Percentiles rank a stretch among this genome's conserved stretches.
Conservation (phyloP, 129 eudicot genomes). For the Flaveria brownii region DNA sequence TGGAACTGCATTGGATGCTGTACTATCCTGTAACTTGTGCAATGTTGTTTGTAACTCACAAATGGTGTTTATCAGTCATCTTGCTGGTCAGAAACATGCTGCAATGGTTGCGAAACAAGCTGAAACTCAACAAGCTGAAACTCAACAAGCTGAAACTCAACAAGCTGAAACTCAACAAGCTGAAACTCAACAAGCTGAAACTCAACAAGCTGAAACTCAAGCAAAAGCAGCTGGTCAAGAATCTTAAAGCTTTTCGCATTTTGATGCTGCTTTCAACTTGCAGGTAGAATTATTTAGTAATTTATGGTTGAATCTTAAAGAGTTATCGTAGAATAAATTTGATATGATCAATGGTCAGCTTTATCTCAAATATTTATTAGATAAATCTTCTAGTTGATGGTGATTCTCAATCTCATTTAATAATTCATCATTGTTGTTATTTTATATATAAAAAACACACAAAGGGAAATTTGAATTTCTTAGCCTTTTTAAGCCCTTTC, state of each 20-base stretch:
- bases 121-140: slow-evolving; percentile 12
- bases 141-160: slow-evolving; percentile 24
- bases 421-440: not conserved
- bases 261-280: not conserved
- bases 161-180: slow-evolving; percentile 27
- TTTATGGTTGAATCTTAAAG: not conserved
- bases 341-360: not conserved
- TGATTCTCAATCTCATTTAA: not conserved
- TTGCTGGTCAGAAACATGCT: slow-evolving; percentile 52
- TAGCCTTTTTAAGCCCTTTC: too few species aligned
- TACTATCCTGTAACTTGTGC: slow-evolving; percentile 44
- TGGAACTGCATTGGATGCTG: slow-evolving; percentile 28
- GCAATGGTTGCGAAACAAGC: slow-evolving; percentile 43
- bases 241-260: slow-evolving; percentile 11
- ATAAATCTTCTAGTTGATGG: slow-evolving; percentile 10
- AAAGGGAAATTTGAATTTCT: not conserved
- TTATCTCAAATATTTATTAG: not conserved
- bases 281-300: not conserved
- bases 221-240: slow-evolving; percentile 18
- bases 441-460: not conserved
- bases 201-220: slow-evolving; percentile 28
- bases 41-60: slow-evolving; percentile 54
- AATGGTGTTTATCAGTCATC: slow-evolving; percentile 34
- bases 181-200: slow-evolving; percentile 12
- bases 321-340: not conserved